Evolutionary conservation across 495 filamentous ascomycete genomes (phyloP).

Genomic region (Penicillium silybi): DNA sequence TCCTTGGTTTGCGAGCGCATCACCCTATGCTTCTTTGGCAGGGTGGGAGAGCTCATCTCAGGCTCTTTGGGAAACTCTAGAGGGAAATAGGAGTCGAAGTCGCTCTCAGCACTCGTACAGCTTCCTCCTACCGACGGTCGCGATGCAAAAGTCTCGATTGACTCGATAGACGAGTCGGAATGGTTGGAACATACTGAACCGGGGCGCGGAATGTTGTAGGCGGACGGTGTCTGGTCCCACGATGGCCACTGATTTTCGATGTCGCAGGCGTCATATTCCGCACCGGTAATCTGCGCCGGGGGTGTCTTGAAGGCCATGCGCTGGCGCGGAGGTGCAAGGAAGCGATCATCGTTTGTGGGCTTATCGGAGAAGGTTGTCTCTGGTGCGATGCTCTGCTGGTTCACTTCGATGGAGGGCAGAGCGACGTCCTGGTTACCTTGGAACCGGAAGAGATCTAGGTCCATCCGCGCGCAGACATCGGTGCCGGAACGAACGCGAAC

Average conservation of each 20-base stretch:
- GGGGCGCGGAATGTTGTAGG: slow-evolving; percentile 48
- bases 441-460: slow-evolving; percentile 29
- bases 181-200: slow-evolving; percentile 57
- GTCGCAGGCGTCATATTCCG: slow-evolving; percentile 28
- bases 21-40: slow-evolving; percentile 20
- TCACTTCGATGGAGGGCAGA: slow-evolving; percentile 59
- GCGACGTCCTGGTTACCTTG: slow-evolving; percentile 40
- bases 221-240: slow-evolving; percentile 31
- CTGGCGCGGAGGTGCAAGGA: slow-evolving; percentile 46
- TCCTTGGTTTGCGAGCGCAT: slow-evolving; percentile 8
- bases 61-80: slow-evolving; percentile 38
- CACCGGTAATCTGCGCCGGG: slow-evolving; percentile 49
- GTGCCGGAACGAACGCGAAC: slow-evolving; percentile 45
- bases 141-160: slow-evolving; percentile 60
- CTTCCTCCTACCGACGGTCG: slow-evolving; percentile 63
- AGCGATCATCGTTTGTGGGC: slow-evolving; percentile 38
- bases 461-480: slow-evolving; percentile 37
- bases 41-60: slow-evolving; percentile 29
- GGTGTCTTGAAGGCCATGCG: slow-evolving; percentile 61
- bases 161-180: slow-evolving; percentile 69
- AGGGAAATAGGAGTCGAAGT: slow-evolving; percentile 55
- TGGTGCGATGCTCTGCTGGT: slow-evolving; percentile 21
- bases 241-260: slow-evolving; percentile 25
- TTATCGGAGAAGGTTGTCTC: slow-evolving; percentile 18
- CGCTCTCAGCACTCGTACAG: slow-evolving; percentile 65